Percentiles rank a stretch among this genome's conserved stretches.
Conservation (phyloP, 257 asterid genomes). For the Hygrophila difformis region DNA sequence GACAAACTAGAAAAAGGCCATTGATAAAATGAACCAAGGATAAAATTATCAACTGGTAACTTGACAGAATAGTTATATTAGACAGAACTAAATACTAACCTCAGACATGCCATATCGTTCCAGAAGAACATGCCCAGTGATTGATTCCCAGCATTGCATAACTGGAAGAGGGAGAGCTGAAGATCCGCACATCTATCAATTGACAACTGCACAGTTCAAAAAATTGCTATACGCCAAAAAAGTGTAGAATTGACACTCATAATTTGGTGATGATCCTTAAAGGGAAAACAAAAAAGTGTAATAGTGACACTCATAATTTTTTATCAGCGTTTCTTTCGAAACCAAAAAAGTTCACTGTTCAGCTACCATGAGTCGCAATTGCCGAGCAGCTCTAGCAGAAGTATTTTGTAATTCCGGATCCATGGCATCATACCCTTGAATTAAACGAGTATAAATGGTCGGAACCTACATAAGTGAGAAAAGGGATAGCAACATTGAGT, state of each 20-base stretch:
- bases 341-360: constrained; percentile 5
- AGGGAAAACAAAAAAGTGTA: neutral
- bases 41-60: constrained; percentile 1
- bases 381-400: constrained; percentile 69
- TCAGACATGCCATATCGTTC: constrained; percentile 99
- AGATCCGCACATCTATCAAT: constrained; percentile 91
- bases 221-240: neutral
- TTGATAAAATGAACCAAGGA: constrained; percentile 11
- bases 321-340: neutral
- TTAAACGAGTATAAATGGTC: constrained; percentile 87
- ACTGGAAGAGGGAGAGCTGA: constrained; percentile 97
- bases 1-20: constrained; percentile 52
- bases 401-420: constrained; percentile 55
- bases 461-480: constrained; percentile 56
- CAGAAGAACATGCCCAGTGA: constrained; percentile 77
- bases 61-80: neutral
- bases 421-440: constrained; percentile 95
- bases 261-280: neutral
- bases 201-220: constrained; percentile 5
- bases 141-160: constrained; percentile 93
- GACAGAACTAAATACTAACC: constrained; percentile 31
- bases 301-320: too few species aligned
- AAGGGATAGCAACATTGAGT: constrained; percentile 1
- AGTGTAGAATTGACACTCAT: neutral
- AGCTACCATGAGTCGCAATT: constrained; percentile 92